These are phyloP conservation scores for Tardiomyces blankii DNA, from an alignment of 1,139 yeast genomes.

Conservation along the genomic window DNA sequence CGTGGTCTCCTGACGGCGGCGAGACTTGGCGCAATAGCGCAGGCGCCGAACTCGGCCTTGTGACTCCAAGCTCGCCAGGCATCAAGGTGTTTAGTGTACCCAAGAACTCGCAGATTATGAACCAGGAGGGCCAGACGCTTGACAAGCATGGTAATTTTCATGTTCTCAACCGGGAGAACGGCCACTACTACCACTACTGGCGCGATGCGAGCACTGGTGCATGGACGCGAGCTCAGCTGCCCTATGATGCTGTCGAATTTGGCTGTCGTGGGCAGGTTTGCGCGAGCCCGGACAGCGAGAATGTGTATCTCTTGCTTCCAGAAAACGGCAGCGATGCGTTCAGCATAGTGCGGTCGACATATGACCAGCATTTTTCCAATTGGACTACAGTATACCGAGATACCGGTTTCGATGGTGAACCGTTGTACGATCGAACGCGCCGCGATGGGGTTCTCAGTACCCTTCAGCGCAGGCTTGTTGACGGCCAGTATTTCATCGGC, in stretches of 20 bases:
- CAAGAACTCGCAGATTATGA: conserved; percentile 14
- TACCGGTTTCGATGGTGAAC: not conserved
- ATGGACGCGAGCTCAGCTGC: conserved; percentile 2
- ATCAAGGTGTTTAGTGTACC: conserved; percentile 9
- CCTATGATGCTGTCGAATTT: conserved; percentile 2
- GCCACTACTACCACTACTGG: conserved; percentile 11
- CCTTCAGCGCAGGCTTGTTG: not conserved
- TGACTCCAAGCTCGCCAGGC: conserved; percentile 6
- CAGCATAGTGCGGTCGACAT: not conserved
- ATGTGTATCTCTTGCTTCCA: not conserved
- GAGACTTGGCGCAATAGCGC: conserved; percentile 10
- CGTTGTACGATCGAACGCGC: not conserved
- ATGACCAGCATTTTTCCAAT: not conserved
- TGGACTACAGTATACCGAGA: not conserved
- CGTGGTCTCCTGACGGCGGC: conserved; percentile 13
- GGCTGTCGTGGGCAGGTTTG: conserved; percentile 3
- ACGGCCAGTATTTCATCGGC: not conserved
- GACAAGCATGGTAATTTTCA: conserved; percentile 11
- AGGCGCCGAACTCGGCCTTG: conserved; percentile 3
- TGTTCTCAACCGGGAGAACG: conserved; percentile 13
- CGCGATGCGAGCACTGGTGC: not conserved
- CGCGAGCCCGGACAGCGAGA: not conserved
- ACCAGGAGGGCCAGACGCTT: conserved; percentile 15
- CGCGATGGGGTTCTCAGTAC: not conserved
- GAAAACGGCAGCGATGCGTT: not conserved